Percentiles rank a stretch among this genome's conserved stretches.
Conservation (phyloP, 2,329 filamentous ascomycete species). For the Colletotrichum sp. region DNA sequence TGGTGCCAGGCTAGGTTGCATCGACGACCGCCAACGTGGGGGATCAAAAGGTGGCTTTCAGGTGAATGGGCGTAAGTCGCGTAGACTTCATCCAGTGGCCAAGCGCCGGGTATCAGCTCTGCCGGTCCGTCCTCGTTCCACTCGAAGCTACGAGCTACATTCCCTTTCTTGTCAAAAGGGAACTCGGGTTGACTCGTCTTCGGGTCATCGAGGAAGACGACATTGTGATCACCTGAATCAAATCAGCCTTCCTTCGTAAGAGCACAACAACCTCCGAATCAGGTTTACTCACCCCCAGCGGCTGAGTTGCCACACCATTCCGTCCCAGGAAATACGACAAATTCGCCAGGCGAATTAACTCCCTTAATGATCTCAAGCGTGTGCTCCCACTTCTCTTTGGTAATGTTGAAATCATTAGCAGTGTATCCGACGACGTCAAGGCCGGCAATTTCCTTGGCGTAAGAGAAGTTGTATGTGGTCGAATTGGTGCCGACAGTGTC, state of each 20-base stretch:
- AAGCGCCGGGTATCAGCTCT: slow-evolving; percentile 34
- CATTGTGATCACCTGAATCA: slow-evolving; percentile 34
- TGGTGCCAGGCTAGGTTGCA: slow-evolving; percentile 41
- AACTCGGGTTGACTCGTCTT: slow-evolving; percentile 28
- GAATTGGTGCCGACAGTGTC: slow-evolving; percentile 41
- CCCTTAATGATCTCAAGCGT: slow-evolving; percentile 29
- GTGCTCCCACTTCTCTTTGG: slow-evolving; percentile 32
- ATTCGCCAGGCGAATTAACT: slow-evolving; percentile 27
- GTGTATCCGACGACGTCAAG: slow-evolving; percentile 42
- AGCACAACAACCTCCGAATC: background rate
- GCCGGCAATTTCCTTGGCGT: slow-evolving; percentile 37
- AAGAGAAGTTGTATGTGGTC: slow-evolving; percentile 40
- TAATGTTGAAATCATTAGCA: slow-evolving; percentile 43
- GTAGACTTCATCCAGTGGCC: slow-evolving; percentile 41
- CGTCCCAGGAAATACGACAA: slow-evolving; percentile 36
- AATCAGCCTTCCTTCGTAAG: background rate
- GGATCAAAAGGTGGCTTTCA: slow-evolving; percentile 36
- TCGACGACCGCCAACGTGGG: slow-evolving; percentile 38
- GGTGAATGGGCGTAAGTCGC: slow-evolving; percentile 37
- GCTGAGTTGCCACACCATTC: slow-evolving; percentile 41
- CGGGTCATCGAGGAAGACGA: slow-evolving; percentile 38
- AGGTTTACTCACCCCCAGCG: slow-evolving; percentile 23
- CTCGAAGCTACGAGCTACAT: slow-evolving; percentile 39
- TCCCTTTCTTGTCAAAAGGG: slow-evolving; percentile 33
- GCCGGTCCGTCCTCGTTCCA: slow-evolving; percentile 39